Percentiles rank a stretch among this genome's conserved stretches.
Conservation (phyloP, 148 eudicot genomes). For the Chenopodium quinoa region DNA sequence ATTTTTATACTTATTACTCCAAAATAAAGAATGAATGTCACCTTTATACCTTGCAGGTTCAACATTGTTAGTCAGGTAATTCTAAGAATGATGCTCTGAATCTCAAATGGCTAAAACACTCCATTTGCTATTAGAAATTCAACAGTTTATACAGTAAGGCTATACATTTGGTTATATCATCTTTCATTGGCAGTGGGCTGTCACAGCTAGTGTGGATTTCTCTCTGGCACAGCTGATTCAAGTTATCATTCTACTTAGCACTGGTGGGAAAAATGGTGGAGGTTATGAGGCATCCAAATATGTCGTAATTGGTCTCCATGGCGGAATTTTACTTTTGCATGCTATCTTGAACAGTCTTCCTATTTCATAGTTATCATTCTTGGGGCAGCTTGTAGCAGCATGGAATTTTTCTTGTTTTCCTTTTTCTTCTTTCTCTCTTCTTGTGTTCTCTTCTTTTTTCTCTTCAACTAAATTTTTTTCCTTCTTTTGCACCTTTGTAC, state of each 20-base stretch:
- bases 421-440: too few species aligned
- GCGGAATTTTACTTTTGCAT: constrained; percentile 68
- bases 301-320: constrained; percentile 72
- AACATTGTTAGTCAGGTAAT: constrained; percentile 97
- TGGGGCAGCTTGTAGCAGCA: constrained; percentile 86
- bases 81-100: background rate
- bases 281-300: constrained; percentile 88
- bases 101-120: background rate
- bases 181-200: constrained; percentile 81
- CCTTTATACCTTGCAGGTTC: constrained; percentile 60
- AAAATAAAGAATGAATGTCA: constrained; percentile 1
- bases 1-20: background rate
- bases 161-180: constrained; percentile 9
- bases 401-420: constrained; percentile 45
- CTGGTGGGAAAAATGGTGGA: constrained; percentile 92
- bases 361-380: constrained; percentile 73
- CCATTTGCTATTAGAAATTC: background rate
- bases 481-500: too few species aligned
- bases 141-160: background rate
- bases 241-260: constrained; percentile 87
- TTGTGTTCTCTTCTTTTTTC: too few species aligned
- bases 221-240: constrained; percentile 84
- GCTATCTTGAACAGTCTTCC: constrained; percentile 86
- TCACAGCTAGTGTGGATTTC: constrained; percentile 82
- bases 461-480: too few species aligned